Evolutionary conservation across 2,329 filamentous ascomycete genomes (phyloP).

Genomic region (Dactylellina haptotyla): DNA sequence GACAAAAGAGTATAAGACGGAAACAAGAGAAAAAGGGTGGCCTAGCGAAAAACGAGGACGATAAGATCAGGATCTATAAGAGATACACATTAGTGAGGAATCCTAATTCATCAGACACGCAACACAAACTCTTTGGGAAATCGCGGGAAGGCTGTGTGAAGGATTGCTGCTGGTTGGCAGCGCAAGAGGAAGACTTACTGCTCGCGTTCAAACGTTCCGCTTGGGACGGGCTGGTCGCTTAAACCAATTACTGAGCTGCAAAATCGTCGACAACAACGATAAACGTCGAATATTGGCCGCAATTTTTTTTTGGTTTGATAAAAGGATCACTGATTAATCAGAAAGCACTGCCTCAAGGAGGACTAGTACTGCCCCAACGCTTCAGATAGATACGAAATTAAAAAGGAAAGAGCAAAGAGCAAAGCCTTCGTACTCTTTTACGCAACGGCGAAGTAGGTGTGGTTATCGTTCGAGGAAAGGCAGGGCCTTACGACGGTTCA

Average conservation of each 20-base stretch:
- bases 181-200: constrained; percentile 44
- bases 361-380: constrained; percentile 2
- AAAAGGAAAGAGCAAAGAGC: constrained; percentile 4
- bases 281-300: constrained; percentile 23
- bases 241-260: constrained; percentile 28
- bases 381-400: constrained; percentile 8
- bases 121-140: constrained; percentile 38
- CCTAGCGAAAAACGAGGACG: constrained; percentile 11
- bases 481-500: constrained; percentile 5
- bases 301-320: constrained; percentile 12
- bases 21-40: constrained; percentile 28
- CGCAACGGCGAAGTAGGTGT: constrained; percentile 16
- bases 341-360: constrained; percentile 33
- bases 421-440: constrained; percentile 26
- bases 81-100: constrained; percentile 38
- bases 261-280: constrained; percentile 26
- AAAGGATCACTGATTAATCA: constrained; percentile 16
- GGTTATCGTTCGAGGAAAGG: constrained; percentile 1
- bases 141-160: constrained; percentile 48
- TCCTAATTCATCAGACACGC: constrained; percentile 15
- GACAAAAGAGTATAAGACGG: constrained; percentile 40
- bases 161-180: constrained; percentile 45
- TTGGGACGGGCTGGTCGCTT: constrained; percentile 47
- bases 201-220: too few species aligned
- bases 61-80: constrained; percentile 42